Base-by-base conservation (phyloP, 495 filamentous ascomycete species). In the Cladorrhinum samala region DNA sequence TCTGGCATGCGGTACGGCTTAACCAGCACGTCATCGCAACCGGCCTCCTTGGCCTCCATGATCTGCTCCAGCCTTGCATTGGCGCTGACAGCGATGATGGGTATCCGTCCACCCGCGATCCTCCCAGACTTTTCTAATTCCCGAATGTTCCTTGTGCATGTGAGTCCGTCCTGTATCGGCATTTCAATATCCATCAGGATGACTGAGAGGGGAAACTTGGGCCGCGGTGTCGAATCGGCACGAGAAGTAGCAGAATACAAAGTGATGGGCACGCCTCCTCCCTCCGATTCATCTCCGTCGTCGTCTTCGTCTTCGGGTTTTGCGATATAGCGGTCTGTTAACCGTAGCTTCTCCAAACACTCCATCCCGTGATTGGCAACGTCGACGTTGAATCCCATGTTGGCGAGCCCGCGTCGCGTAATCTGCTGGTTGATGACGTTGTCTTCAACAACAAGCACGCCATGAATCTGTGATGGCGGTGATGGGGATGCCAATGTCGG, bases 121-220 rank as follows among this genome's bases (percentile, higher is more conserved):
- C 69, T 68, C 1, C 77, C 81, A 54, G 66, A 49, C 23, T 55
- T 52, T 55, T 88, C 83, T 47, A 85, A 68, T 57, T 80, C 73
- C 3, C 88, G 77, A 49, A 94, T 88, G 42, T 74, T 73, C 30
- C 72, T 68, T 16, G 86, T 83, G 52, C 86, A 86, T 17, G 81
- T 81, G 20, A 85, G 77, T 9, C 88, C 88, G 63, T 91, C 83
- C 82, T 90, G 89, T 13, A 91, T 69, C 0, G 88, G 88, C 88
- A 92, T 92, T 60, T 91, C 87, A 46, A 89, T 83, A 59, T 92
- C 88, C 85, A 89, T 89, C 2, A 91, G 70, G 17, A 91, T 79
- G 9, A 88, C 66, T 0, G 63, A 60, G 4, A 67, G 53, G 3
- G 63, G 57, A 18, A 66, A 65, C 9, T 40, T 50, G 9, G 41